Evolutionary conservation across 371 early-diverging fungal species (phyloP).

Genomic region (Phascolomyces articulosus): DNA sequence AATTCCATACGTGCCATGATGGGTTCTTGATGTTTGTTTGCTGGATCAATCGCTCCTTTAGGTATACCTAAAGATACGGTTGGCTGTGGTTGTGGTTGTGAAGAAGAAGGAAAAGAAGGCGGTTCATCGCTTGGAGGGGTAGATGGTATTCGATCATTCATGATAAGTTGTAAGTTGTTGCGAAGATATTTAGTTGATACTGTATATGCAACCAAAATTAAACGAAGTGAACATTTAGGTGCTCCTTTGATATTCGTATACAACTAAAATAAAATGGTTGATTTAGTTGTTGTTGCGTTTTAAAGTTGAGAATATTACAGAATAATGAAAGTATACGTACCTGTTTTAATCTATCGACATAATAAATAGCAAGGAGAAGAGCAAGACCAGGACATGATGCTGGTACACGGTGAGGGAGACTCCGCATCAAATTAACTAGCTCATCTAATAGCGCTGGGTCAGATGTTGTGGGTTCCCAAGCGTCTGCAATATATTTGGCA

Average conservation of each 20-base stretch:
- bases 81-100: neutral
- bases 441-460: neutral
- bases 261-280: neutral
- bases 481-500: conserved; percentile 1
- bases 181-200: conserved; percentile 13
- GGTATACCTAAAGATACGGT: neutral
- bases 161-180: conserved; percentile 3
- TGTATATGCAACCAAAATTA: conserved; percentile 11
- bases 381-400: conserved; percentile 9
- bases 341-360: conserved; percentile 8
- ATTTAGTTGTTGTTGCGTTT: too few species aligned
- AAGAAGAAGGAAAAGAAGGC: neutral
- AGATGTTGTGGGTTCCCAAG: neutral
- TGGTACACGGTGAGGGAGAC: neutral
- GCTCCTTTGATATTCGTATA: conserved; percentile 2
- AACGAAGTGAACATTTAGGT: conserved; percentile 6
- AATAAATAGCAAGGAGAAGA: conserved; percentile 5
- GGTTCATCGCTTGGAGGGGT: neutral
- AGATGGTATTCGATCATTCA: neutral
- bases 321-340: neutral
- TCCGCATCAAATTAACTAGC: neutral
- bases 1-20: conserved; percentile 15
- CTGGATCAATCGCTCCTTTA: neutral
- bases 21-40: neutral
- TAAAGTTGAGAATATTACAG: neutral